phyloP scores from a whole-genome alignment of 192 early-diverging fungal genomes.

The Gigaspora rosea region DNA sequence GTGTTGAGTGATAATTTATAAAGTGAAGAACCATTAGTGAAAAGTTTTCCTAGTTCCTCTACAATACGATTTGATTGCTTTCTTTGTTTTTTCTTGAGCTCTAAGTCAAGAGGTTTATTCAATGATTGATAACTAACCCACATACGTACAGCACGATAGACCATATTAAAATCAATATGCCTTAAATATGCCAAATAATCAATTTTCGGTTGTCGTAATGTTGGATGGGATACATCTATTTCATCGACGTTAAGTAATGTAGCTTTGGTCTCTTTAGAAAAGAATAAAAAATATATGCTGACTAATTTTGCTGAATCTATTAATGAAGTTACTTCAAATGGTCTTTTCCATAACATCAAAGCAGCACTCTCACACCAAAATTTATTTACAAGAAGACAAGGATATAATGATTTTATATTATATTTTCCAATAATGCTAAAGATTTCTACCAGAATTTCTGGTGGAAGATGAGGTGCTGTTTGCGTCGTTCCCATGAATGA shows the following conservation, averaged over 20 bases:
- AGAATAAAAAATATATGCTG: slow-evolving; percentile 1
- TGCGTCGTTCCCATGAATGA: neutral
- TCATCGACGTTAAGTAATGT: neutral
- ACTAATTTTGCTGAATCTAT: neutral
- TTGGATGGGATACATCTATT: neutral
- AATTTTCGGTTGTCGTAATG: neutral
- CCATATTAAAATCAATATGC: slow-evolving; percentile 15
- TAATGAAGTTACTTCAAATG: slow-evolving; percentile 11
- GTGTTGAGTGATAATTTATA: neutral
- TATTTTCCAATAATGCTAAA: slow-evolving; percentile 1
- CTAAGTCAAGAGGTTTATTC: neutral
- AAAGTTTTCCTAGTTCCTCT: slow-evolving; percentile 8
- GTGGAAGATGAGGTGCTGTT: neutral
- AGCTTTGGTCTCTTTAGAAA: neutral
- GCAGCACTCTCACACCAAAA: slow-evolving; percentile 4
- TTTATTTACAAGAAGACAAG: slow-evolving; percentile 29
- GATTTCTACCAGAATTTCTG: slow-evolving; percentile 1
- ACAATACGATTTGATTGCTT: neutral
- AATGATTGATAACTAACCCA: slow-evolving; percentile 4
- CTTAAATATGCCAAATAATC: slow-evolving; percentile 8
- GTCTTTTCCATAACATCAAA: slow-evolving; percentile 13
- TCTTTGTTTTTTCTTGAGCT: neutral
- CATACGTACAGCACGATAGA: slow-evolving; percentile 15
- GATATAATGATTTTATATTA: slow-evolving; percentile 16
- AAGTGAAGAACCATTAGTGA: neutral